phyloP scores from a whole-genome alignment of 306 rosid species.

The Hippophae gyantsensis region DNA sequence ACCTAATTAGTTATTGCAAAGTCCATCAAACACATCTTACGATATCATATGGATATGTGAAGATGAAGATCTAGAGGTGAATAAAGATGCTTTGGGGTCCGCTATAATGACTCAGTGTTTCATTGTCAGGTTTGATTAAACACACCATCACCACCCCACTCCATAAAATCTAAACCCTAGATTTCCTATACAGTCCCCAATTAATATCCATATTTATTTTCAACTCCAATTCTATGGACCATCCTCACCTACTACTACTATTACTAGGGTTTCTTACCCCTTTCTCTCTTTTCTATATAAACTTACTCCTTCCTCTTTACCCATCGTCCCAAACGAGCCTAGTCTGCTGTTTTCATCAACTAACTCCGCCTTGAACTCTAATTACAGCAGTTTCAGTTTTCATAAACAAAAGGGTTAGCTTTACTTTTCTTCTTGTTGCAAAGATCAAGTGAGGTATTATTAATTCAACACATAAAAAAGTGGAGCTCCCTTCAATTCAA shows the following conservation, averaged over 20 bases:
- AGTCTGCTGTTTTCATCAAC: background rate
- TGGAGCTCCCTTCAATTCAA: slow-evolving; percentile 35
- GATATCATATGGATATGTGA: no score
- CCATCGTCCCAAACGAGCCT: no score
- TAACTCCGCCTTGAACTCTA: no score
- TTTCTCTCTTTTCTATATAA: slow-evolving; percentile 5
- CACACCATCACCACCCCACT: background rate
- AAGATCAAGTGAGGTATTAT: background rate
- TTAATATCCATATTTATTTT: slow-evolving; percentile 13
- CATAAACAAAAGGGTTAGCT: background rate
- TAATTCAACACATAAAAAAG: no score
- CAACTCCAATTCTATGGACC: slow-evolving; percentile 5
- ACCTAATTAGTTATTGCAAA: no score
- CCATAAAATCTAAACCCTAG: slow-evolving; percentile 13
- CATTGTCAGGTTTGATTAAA: no score
- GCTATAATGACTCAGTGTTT: no score
- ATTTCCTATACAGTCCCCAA: slow-evolving; percentile 9
- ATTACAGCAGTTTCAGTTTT: background rate
- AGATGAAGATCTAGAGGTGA: no score
- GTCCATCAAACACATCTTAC: no score
- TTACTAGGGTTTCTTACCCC: slow-evolving; percentile 13
- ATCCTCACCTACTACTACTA: slow-evolving; percentile 17
- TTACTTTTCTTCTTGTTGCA: background rate
- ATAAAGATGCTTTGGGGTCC: no score
- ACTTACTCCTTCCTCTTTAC: background rate